phyloP scores from a whole-genome alignment of 306 rosid species.

The Begonia fuchsioides region DNA sequence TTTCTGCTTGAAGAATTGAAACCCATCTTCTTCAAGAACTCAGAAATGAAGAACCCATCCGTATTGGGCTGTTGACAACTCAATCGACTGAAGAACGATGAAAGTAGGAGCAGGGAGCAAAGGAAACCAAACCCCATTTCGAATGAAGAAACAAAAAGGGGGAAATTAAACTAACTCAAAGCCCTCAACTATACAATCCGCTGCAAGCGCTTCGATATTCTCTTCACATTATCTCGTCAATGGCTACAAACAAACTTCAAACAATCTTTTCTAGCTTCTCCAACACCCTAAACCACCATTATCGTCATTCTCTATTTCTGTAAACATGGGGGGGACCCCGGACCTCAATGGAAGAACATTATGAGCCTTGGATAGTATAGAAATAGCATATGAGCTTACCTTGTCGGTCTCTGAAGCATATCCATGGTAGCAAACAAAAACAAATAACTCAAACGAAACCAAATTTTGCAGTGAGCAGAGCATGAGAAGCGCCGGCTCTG shows the following conservation, averaged over 20 bases:
- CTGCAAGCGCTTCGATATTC: conserved; percentile 18
- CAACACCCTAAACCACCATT: conserved; percentile 15
- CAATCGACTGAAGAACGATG: conserved; percentile 50
- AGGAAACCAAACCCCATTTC: conserved; percentile 57
- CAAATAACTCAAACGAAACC: conserved; percentile 23
- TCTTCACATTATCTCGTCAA: conserved; percentile 17
- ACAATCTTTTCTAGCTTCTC: conserved; percentile 16
- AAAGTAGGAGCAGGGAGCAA: conserved; percentile 42
- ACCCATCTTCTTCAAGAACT: conserved; percentile 48
- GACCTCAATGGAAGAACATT: background rate
- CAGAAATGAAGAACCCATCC: conserved; percentile 62
- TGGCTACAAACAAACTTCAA: conserved; percentile 15
- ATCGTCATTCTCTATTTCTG: conserved; percentile 10
- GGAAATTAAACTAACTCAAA: conserved; percentile 11
- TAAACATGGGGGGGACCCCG: background rate
- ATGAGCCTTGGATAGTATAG: no score
- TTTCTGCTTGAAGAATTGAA: conserved; percentile 16
- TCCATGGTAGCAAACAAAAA: conserved; percentile 23
- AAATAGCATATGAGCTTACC: conserved; percentile 34
- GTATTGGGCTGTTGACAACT: conserved; percentile 71
- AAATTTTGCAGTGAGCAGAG: conserved; percentile 24
- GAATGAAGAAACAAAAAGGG: conserved; percentile 8
- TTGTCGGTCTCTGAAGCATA: conserved; percentile 27
- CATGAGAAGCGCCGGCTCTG: conserved; percentile 18
- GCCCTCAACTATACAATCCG: conserved; percentile 14